Evolutionary conservation across 164 flowering plant genomes (phyloP), one percentile per base, ranked within the genome.

Genomic region (Chimonanthus salicifolius): DNA sequence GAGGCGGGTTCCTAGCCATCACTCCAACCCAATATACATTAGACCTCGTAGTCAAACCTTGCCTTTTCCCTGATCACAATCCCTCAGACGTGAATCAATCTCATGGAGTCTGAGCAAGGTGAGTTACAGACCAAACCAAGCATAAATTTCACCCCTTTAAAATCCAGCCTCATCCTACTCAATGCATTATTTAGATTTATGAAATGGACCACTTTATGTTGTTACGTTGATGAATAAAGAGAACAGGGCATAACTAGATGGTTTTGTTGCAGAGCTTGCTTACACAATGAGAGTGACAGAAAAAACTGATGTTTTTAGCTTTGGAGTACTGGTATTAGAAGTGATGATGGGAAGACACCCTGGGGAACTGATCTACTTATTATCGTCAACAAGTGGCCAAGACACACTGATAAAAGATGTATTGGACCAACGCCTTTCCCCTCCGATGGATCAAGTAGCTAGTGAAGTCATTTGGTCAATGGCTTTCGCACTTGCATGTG

Each of bases 271-370:
- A 89, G 94, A 89, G 74, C 80, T 89, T 10, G 91, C 90, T 5
- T 63, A 64, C n/a, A 80, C 88, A 64, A 85, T 87, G 89, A 58
- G 62, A 20, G 83, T 85, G 3, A 88, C 88, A 2, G 88, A 83
- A n/a, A 85, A 89, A 69, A 85, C 88, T 68, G 91, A 89, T 70
- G 91, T 88, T 10, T 89, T 86, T 63, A 89, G 91, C 78, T 89
- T 85, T 63, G 94, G 94, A 64, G 89, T 89, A 58, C 84, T 86
- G 48, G 80, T 86, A 33, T 58, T 89, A 49, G 91, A 89, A 73
- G 74, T 85, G 20, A 79, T 89, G 81, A 84, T 83, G 87, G 94
- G 94, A 72, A 82, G 65, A 71, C 94, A 89, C 47, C 91, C 94
- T 10, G 83, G 90, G 8, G 88, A 89, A n/a, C 69, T 87, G 58